These are phyloP conservation scores for Sporisorium reilianum DNA, from an alignment of 1,284 basidiomycete species.

Conservation along the genomic window DNA sequence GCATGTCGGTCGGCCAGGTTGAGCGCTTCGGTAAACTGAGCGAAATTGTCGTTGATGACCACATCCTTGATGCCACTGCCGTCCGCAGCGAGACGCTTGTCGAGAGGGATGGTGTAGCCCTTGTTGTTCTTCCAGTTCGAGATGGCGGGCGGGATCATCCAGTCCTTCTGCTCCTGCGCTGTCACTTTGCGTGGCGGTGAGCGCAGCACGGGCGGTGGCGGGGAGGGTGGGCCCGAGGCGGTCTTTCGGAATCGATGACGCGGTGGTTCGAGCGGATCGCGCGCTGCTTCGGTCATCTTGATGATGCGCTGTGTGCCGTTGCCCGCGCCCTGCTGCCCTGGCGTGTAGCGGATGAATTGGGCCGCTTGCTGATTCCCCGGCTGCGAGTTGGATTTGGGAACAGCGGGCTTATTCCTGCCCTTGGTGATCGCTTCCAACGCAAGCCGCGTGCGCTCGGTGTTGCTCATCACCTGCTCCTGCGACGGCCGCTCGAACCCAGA, in stretches of 20 bases:
- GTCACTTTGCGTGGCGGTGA: slow-evolving; percentile 96
- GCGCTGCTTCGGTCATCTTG: slow-evolving; percentile 84
- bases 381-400: slow-evolving; percentile 74
- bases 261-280: slow-evolving; percentile 96
- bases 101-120: slow-evolving; percentile 98
- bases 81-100: slow-evolving; percentile 97
- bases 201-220: slow-evolving; percentile 94
- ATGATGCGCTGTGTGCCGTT: slow-evolving; percentile 93
- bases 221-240: slow-evolving; percentile 91
- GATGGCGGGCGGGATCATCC: slow-evolving; percentile 99
- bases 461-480: slow-evolving; percentile 87
- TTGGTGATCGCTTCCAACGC: slow-evolving; percentile 94
- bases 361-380: slow-evolving; percentile 43
- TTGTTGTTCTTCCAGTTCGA: slow-evolving; percentile 99
- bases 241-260: slow-evolving; percentile 99
- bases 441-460: slow-evolving; percentile 87
- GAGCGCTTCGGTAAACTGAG: slow-evolving; percentile 96
- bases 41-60: slow-evolving; percentile 99
- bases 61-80: slow-evolving; percentile 97
- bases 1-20: slow-evolving; percentile 98
- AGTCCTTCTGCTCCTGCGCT: slow-evolving; percentile 97
- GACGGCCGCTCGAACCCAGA: slow-evolving; percentile 86
- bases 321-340: slow-evolving; percentile 78
- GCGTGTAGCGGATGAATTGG: slow-evolving; percentile 94
- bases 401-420: slow-evolving; percentile 95